Conservation (phyloP, 257 asterid genomes). For the Nicotiana tabacum region DNA sequence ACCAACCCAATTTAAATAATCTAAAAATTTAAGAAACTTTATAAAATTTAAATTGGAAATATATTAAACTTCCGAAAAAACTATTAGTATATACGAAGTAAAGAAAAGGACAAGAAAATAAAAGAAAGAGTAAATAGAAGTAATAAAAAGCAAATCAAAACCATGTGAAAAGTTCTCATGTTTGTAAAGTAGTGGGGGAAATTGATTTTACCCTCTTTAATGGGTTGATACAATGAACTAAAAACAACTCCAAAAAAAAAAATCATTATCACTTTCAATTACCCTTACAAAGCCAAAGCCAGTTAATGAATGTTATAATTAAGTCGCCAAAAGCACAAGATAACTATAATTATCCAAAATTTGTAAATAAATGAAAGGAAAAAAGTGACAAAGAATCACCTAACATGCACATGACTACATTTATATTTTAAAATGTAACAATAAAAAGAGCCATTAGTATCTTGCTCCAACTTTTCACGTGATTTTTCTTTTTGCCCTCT, state of each 20-base stretch:
- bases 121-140: neutral
- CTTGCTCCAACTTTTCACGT: conserved; percentile 9
- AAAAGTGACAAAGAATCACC: neutral
- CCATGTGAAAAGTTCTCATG: conserved; percentile 2
- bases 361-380: neutral
- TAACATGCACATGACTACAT: neutral
- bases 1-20: no score
- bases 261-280: neutral
- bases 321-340: neutral
- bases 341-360: neutral
- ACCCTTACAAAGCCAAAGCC: neutral
- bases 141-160: neutral
- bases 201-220: neutral
- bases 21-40: no score
- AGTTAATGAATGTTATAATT: neutral
- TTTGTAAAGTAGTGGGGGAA: neutral
- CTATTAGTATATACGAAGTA: neutral
- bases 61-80: no score
- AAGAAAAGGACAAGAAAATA: neutral
- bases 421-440: neutral
- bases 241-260: neutral
- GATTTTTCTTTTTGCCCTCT: neutral
- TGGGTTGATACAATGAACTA: neutral
- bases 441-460: neutral
- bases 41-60: no score